Conservation (phyloP, 352 stramenopile species). For the Phytophthora pseudosyringae region DNA sequence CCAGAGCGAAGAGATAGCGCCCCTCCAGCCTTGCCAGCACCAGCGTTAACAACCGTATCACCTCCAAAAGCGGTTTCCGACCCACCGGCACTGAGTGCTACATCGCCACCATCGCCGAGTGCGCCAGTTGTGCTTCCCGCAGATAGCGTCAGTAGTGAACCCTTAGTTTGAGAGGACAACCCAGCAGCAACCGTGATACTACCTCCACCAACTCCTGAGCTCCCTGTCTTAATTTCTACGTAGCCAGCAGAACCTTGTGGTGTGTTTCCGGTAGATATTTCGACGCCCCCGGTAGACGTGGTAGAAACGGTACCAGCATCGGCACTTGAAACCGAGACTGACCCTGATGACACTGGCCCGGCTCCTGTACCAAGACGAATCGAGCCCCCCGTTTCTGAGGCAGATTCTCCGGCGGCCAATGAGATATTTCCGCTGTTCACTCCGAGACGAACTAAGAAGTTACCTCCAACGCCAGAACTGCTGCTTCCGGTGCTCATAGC, state of each 20-base stretch:
- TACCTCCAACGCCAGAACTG: slow-evolving; percentile 33
- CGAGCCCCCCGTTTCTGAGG: slow-evolving; percentile 25
- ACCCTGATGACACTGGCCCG: slow-evolving; percentile 29
- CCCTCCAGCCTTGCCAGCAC: slow-evolving; percentile 27
- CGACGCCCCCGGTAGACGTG: slow-evolving; percentile 22
- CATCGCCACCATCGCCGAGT: slow-evolving; percentile 32
- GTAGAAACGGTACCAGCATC: slow-evolving; percentile 7
- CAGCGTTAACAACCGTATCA: slow-evolving; percentile 24
- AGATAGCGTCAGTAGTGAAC: slow-evolving; percentile 17
- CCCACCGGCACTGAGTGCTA: slow-evolving; percentile 25
- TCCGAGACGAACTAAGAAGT: slow-evolving; percentile 36
- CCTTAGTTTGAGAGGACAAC: slow-evolving; percentile 22
- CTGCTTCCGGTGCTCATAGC: slow-evolving; percentile 35
- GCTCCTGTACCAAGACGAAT: slow-evolving; percentile 22
- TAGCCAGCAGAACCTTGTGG: slow-evolving; percentile 26
- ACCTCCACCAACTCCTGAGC: slow-evolving; percentile 26
- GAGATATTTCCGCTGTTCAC: slow-evolving; percentile 38
- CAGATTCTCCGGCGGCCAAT: slow-evolving; percentile 26
- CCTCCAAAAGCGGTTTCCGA: slow-evolving; percentile 30
- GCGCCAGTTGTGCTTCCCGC: slow-evolving; percentile 28
- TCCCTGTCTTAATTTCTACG: slow-evolving; percentile 33
- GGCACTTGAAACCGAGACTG: slow-evolving; percentile 32
- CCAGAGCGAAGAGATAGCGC: slow-evolving; percentile 34
- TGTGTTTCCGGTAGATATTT: slow-evolving; percentile 31
- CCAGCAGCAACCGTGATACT: slow-evolving; percentile 34